A percentile compares a stretch with the other conserved stretches of the same genome.
These are phyloP conservation scores for Dioszegia hungarica DNA, from an alignment of 768 basidiomycete genomes.

Conservation along the genomic window DNA sequence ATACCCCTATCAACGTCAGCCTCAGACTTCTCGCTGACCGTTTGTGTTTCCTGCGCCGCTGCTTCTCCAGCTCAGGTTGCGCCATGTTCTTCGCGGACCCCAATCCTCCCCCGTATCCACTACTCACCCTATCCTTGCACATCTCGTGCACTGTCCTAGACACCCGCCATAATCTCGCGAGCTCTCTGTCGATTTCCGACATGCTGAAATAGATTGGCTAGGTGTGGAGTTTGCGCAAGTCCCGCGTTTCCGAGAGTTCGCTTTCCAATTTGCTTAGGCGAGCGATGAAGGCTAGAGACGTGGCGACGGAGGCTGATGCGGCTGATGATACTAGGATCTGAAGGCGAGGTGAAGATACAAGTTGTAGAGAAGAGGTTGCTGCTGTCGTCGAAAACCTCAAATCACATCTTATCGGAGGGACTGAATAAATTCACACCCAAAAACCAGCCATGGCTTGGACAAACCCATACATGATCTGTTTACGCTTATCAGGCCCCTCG, in stretches of 20 bases:
- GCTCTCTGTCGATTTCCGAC: slow-evolving; percentile 50
- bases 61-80: too few species aligned
- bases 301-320: too few species aligned
- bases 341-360: background rate
- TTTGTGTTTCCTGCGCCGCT: too few species aligned
- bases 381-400: background rate
- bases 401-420: background rate
- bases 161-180: slow-evolving; percentile 84
- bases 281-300: too few species aligned
- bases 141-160: slow-evolving; percentile 95
- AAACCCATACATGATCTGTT: too few species aligned
- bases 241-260: too few species aligned
- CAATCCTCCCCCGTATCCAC: too few species aligned
- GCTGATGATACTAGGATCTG: background rate
- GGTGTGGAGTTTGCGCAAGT: background rate
- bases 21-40: too few species aligned
- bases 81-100: too few species aligned
- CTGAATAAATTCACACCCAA: background rate
- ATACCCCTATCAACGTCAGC: slow-evolving; percentile 63
- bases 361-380: background rate
- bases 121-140: slow-evolving; percentile 80
- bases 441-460: too few species aligned
- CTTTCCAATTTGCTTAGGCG: too few species aligned
- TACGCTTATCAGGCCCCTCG: too few species aligned
- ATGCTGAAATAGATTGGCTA: slow-evolving; percentile 49